Base-by-base conservation (phyloP, 2,329 filamentous ascomycete species). In the Colletotrichum aenigma region DNA sequence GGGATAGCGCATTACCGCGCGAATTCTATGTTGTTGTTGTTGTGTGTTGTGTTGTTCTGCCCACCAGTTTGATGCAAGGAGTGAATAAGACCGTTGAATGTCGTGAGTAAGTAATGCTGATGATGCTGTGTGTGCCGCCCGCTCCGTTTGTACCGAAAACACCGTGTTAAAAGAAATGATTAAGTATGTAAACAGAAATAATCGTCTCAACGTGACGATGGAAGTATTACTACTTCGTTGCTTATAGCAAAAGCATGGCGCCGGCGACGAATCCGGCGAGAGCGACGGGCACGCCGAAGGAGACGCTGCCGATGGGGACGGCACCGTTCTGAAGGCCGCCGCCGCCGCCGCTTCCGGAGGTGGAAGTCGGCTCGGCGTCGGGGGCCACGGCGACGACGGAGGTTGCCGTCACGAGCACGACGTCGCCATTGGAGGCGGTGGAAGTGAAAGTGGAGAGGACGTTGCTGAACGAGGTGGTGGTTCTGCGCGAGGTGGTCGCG, bases 381-480 rank as follows among this genome's bases (percentile, higher is more conserved):
- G 87, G 85, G 13, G 85, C 83, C 52, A 87, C 86, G 26, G 83
- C 85, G 4, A 90, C 88, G 79, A 84, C 88, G 1, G 88, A 88
- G 2, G 88, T 90, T n/a, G 85, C 85, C 13, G 88, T 90, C 65
- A 89, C 81, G 15, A 86, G 84, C 4, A 85, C 85, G 69, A 87
- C 82, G 36, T 83, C 85, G 30, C 89, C 89, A 65, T 88, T 82
- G 15, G 82, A 78, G 43, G 86, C 80, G 8, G 88, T 89, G 8
- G 86, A 87, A n/a, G 88, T 90, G 75, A 82, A 81, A 0, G 87
- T 88, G 28, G 84, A 79, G 8, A 82, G 76, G 71, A 88, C 79
- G 34, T 83, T 77, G 76, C 79, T 86, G 15, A 81, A 84, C 13
- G 85, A 85, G 38, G 80, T 81, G 30, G 82, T 77, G 7, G 79